A percentile compares a stretch with the other conserved stretches of the same genome.
These are phyloP conservation scores for Aspergillus baeticus DNA, from an alignment of 495 filamentous ascomycete species.

Conservation along the genomic window DNA sequence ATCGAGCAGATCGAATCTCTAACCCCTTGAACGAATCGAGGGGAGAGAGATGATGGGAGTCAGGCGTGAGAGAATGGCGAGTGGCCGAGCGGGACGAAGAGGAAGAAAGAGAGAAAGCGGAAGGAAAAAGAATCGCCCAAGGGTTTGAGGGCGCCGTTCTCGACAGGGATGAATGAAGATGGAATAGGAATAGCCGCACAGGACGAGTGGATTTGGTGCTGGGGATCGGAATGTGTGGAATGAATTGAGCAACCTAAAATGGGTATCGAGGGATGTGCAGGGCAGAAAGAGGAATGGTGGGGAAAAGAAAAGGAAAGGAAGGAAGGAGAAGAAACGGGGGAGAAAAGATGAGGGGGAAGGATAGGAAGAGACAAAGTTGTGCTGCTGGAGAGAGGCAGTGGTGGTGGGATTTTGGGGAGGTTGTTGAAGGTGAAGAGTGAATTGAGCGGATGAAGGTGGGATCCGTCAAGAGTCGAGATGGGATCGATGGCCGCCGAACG, in stretches of 20 bases:
- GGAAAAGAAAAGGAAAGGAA: conserved; percentile 7
- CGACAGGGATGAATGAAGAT: conserved; percentile 39
- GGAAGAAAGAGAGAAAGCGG: conserved; percentile 11
- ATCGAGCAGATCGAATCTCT: conserved; percentile 36
- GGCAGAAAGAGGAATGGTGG: conserved; percentile 13
- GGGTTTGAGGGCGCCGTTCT: conserved; percentile 25
- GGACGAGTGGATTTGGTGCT: conserved; percentile 16
- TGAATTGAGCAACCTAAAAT: conserved; percentile 21
- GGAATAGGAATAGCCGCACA: conserved; percentile 34
- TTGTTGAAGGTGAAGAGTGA: conserved; percentile 4
- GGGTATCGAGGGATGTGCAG: conserved; percentile 21
- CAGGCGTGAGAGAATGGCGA: conserved; percentile 21
- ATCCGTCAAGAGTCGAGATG: neutral
- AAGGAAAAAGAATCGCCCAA: conserved; percentile 6
- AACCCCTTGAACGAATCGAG: conserved; percentile 42
- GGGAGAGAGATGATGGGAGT: conserved; percentile 35
- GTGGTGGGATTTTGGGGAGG: neutral
- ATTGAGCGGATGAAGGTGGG: no score
- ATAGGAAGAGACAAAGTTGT: conserved; percentile 4
- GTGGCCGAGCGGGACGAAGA: conserved; percentile 20
- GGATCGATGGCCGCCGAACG: neutral
- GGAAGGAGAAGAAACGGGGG: conserved; percentile 16
- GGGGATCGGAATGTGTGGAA: conserved; percentile 24
- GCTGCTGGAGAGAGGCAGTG: neutral
- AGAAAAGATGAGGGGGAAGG: conserved; percentile 6